Conservation (phyloP, 169 alveolate genomes). For the Cryptosporidium viatorum region DNA sequence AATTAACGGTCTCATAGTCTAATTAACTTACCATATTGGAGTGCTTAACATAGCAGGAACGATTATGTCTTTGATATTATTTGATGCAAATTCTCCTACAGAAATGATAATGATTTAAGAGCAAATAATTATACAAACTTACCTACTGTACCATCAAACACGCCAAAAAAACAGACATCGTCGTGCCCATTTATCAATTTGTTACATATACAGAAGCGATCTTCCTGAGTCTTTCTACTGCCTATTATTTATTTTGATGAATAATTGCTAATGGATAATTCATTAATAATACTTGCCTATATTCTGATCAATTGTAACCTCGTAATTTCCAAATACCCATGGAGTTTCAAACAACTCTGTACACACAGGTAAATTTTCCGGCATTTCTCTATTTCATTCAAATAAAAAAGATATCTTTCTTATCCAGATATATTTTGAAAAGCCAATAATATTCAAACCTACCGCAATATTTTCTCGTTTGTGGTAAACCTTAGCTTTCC, state of each 20-base stretch:
- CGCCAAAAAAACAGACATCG: constrained; percentile 82
- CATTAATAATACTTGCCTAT: constrained; percentile 30
- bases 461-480: constrained; percentile 37
- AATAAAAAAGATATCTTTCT: not conserved
- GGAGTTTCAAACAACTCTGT: constrained; percentile 68
- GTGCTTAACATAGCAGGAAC: constrained; percentile 80
- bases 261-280: not conserved
- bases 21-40: constrained; percentile 77
- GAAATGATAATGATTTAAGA: not conserved
- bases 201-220: constrained; percentile 81
- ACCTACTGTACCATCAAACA: constrained; percentile 90
- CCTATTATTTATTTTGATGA: constrained; percentile 68
- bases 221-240: constrained; percentile 84
- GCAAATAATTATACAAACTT: not conserved
- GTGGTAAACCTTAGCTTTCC: constrained; percentile 12
- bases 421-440: constrained; percentile 12
- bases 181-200: constrained; percentile 73
- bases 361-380: constrained; percentile 58
- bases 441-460: not conserved
- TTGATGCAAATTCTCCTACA: constrained; percentile 83
- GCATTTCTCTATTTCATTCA: constrained; percentile 25
- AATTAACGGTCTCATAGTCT: not conserved
- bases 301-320: constrained; percentile 66
- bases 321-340: constrained; percentile 63
- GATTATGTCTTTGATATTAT: constrained; percentile 80